Conservation (phyloP, 345 rosid species). For the Viola odorata region DNA sequence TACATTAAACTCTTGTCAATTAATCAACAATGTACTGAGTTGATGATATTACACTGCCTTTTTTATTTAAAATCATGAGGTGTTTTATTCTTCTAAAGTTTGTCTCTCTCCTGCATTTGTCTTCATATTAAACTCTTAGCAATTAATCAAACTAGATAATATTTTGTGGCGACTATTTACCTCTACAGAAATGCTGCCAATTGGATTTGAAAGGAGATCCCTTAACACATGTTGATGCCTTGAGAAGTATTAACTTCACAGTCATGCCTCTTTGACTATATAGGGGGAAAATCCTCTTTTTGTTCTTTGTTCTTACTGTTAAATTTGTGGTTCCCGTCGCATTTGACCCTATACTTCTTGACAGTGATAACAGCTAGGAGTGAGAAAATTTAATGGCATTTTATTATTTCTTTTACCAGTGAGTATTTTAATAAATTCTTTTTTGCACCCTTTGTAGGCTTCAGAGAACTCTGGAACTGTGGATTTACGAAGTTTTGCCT, state of each 20-base stretch:
- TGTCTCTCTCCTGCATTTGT: too few relatives aligned
- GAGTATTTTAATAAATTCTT: neutral
- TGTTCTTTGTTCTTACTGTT: neutral
- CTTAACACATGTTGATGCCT: neutral
- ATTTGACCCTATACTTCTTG: neutral
- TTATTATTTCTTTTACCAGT: neutral
- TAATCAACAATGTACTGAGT: too few relatives aligned
- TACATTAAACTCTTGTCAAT: too few relatives aligned
- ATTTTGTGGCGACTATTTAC: too few relatives aligned
- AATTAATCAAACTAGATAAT: too few relatives aligned
- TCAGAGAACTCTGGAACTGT: conserved; percentile 68
- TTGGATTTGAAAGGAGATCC: too few relatives aligned
- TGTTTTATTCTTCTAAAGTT: too few relatives aligned
- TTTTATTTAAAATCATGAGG: too few relatives aligned
- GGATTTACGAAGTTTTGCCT: conserved; percentile 81
- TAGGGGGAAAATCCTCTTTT: neutral
- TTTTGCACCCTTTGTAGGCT: conserved; percentile 38
- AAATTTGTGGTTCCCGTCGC: neutral
- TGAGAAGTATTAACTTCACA: neutral
- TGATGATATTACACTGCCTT: too few relatives aligned
- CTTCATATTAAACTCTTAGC: too few relatives aligned
- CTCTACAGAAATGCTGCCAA: too few relatives aligned
- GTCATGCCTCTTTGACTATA: neutral
- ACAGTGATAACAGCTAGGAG: neutral
- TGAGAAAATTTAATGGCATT: neutral